These are phyloP conservation scores for Boehmeria nivea DNA, from an alignment of 306 rosid genomes.

Conservation along the genomic window DNA sequence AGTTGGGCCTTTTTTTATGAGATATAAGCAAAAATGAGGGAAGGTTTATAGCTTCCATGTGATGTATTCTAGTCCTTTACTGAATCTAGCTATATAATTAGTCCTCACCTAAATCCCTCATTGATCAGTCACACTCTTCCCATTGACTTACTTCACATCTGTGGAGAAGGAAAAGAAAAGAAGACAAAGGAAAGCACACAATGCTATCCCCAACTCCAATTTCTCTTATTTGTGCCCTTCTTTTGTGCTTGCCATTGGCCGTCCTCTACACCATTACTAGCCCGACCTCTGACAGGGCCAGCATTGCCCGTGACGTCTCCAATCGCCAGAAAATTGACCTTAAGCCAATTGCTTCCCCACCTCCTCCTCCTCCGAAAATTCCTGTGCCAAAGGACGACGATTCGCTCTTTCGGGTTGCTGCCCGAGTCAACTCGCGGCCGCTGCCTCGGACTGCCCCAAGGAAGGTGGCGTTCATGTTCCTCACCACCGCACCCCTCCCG, in stretches of 20 bases:
- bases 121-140: not conserved
- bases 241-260: constrained; percentile 58
- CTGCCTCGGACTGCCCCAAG: constrained; percentile 9
- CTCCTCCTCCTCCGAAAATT: constrained; percentile 1
- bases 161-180: not conserved
- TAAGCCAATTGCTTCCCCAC: not conserved
- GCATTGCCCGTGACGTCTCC: not conserved
- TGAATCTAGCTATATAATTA: not conserved
- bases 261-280: constrained; percentile 42
- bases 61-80: not conserved
- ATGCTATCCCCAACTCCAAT: constrained; percentile 54
- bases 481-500: constrained; percentile 55
- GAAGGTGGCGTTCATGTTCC: constrained; percentile 63
- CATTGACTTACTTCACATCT: not conserved
- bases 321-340: not conserved
- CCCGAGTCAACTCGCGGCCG: constrained; percentile 34
- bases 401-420: constrained; percentile 26
- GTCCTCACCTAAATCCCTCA: not conserved
- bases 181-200: not conserved
- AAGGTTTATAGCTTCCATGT: not conserved
- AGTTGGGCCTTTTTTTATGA: not conserved
- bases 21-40: not conserved
- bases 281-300: constrained; percentile 9
- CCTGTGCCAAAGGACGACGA: constrained; percentile 27
- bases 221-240: constrained; percentile 44